Evolutionary conservation across 148 eudicot species (phyloP), one percentile per base, ranked within the genome.

Genomic region (Nyssa sinensis): DNA sequence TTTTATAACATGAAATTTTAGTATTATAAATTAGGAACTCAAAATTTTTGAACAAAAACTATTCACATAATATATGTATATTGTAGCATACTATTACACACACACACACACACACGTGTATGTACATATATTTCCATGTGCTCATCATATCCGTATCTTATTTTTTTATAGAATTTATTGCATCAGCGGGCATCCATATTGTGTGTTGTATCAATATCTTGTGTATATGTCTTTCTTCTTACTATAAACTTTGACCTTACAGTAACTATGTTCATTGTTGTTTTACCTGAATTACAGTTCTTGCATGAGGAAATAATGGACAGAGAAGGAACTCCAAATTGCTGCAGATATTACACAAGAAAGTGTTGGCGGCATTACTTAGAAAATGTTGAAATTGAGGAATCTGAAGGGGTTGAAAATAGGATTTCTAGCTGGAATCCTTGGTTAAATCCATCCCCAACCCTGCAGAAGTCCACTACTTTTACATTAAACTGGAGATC

Each of bases 301-400:
- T 19, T 66, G 9, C 24, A 17, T 5, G 74, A 58, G 37, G 51
- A 67, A 69, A 62, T 75, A 51, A 30, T 82, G 75, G 62, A 64
- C 37, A 67, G 77, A 64, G 80, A 79, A 55, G 30, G 64, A 67
- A 79, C 65, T 44, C 80, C 74, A 24, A 68, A 29, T 35, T 82
- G 85, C 67, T 82, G 82, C 61, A 68, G 47, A 61, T 79, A 71
- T 51, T 79, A 79, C 69, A 53, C 63, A 30, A 82, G 57, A 55
- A 82, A 82, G 73, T 82, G 85, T 31, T 82, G 85, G 85, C 61
- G 32, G 72, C 85, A 82, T 76, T 72, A 75, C 72, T 23, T 82
- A 5, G 68, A 75, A 67, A 72, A 64, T 74, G 77, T 73, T 25
- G 64, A 49, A 44, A 19, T 67, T 67, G 65, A n/a, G 23, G 21